Conservation (phyloP, 176 grass and related monocot species). For the Eleusine indica region DNA sequence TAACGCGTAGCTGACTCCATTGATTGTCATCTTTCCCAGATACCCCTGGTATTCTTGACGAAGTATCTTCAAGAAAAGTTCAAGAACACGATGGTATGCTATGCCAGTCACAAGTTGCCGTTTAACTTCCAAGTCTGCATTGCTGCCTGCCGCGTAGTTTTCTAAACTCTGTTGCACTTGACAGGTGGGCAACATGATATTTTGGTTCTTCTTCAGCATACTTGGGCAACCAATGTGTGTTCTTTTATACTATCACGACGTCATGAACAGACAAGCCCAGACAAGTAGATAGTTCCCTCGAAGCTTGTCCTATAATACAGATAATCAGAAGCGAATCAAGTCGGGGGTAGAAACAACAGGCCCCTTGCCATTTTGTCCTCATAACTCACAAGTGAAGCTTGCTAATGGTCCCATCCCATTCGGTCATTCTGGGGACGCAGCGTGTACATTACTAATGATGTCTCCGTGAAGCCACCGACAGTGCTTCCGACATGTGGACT, state of each 20-base stretch:
- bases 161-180: slow-evolving; percentile 6
- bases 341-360: neutral
- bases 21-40: slow-evolving; percentile 50
- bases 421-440: neutral
- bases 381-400: neutral
- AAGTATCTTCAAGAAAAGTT: slow-evolving; percentile 88
- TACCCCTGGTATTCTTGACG: slow-evolving; percentile 83
- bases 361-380: neutral
- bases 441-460: slow-evolving; percentile 29
- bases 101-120: neutral
- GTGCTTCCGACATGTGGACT: neutral
- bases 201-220: slow-evolving; percentile 99
- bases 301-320: neutral
- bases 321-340: slow-evolving; percentile 16
- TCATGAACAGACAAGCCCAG: slow-evolving; percentile 84
- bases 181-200: slow-evolving; percentile 98
- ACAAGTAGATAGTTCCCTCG: slow-evolving; percentile 41
- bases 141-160: neutral
- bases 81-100: slow-evolving; percentile 73
- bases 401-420: neutral
- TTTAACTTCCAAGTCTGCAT: neutral
- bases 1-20: slow-evolving; percentile 16
- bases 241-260: slow-evolving; percentile 95
- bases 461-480: neutral
- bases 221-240: slow-evolving; percentile 93